Evolutionary conservation across 116 monocot genomes (phyloP).

Genomic region (Posidonia oceanica): DNA sequence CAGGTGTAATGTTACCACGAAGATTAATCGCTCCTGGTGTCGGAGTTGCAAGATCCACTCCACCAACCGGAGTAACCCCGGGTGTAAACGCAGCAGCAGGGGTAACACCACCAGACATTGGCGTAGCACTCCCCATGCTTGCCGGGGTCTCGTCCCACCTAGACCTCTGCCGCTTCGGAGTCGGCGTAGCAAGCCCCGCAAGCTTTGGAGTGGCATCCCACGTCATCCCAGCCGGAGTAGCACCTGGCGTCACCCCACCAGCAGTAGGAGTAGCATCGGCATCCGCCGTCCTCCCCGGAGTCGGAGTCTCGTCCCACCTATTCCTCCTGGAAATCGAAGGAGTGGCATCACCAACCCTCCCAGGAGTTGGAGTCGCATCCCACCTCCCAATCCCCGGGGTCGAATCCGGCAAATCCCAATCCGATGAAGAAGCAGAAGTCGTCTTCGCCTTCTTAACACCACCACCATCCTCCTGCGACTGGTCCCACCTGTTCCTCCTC

Average conservation of each 20-base stretch:
- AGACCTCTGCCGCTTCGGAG: slow-evolving; percentile 79
- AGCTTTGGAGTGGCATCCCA: slow-evolving; percentile 93
- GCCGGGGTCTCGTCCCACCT: slow-evolving; percentile 92
- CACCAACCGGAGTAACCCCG: slow-evolving; percentile 75
- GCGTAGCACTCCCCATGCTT: slow-evolving; percentile 68
- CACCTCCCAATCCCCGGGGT: slow-evolving; percentile 66
- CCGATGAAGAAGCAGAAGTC: slow-evolving; percentile 21
- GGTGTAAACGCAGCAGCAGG: slow-evolving; percentile 76
- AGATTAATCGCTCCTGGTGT: slow-evolving; percentile 66
- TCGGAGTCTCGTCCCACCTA: slow-evolving; percentile 97
- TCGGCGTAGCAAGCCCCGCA: slow-evolving; percentile 66
- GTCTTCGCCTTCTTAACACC: slow-evolving; percentile 49
- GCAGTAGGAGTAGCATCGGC: slow-evolving; percentile 61
- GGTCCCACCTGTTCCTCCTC: slow-evolving; percentile 96
- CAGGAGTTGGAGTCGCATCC: slow-evolving; percentile 83
- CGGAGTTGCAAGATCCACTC: slow-evolving; percentile 68
- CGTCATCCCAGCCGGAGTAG: slow-evolving; percentile 84
- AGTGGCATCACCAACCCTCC: slow-evolving; percentile 74
- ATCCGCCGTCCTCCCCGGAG: slow-evolving; percentile 69
- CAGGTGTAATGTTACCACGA: slow-evolving; percentile 70
- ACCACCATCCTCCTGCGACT: slow-evolving; percentile 63
- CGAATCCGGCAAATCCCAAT: slow-evolving; percentile 90
- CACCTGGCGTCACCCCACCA: slow-evolving; percentile 59
- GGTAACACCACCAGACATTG: slow-evolving; percentile 48
- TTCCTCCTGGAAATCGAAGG: slow-evolving; percentile 62